Percentiles rank a stretch among this genome's conserved stretches.
Evolutionary conservation across 2,329 filamentous ascomycete species (phyloP).

Genomic region (Amphichorda felina): DNA sequence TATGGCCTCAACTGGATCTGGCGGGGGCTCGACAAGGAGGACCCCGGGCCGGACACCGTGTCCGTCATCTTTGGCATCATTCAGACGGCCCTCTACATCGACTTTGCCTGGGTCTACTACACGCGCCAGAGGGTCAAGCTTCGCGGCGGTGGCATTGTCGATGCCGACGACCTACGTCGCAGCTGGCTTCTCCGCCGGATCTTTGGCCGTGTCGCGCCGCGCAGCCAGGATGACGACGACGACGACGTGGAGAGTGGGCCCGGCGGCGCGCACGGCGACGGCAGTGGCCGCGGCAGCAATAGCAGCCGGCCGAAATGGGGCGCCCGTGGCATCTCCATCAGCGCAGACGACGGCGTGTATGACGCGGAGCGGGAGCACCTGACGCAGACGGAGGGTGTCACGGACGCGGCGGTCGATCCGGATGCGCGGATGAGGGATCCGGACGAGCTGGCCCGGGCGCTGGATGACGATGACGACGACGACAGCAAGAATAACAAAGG

Average conservation of each 20-base stretch:
- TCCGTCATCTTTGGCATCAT: slow-evolving; percentile 78
- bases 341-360: slow-evolving; percentile 49
- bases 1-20: slow-evolving; percentile 90
- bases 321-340: slow-evolving; percentile 52
- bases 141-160: slow-evolving; percentile 72
- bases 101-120: slow-evolving; percentile 97
- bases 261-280: slow-evolving; percentile 26
- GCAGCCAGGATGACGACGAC: slow-evolving; percentile 32
- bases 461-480: slow-evolving; percentile 47
- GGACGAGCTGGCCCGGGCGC: slow-evolving; percentile 48
- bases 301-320: slow-evolving; percentile 45
- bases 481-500: slow-evolving; percentile 15
- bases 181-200: slow-evolving; percentile 76
- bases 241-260: slow-evolving; percentile 50
- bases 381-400: slow-evolving; percentile 31
- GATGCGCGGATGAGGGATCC: slow-evolving; percentile 57
- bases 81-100: slow-evolving; percentile 80
- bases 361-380: slow-evolving; percentile 34
- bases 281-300: slow-evolving; percentile 13
- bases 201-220: slow-evolving; percentile 40
- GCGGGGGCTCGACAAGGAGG: slow-evolving; percentile 47
- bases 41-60: slow-evolving; percentile 52
- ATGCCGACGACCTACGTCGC: slow-evolving; percentile 75
- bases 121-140: slow-evolving; percentile 89
- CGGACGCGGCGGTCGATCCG: slow-evolving; percentile 35